Base-by-base conservation (phyloP, 306 rosid genomes). In the Prunus mira region DNA sequence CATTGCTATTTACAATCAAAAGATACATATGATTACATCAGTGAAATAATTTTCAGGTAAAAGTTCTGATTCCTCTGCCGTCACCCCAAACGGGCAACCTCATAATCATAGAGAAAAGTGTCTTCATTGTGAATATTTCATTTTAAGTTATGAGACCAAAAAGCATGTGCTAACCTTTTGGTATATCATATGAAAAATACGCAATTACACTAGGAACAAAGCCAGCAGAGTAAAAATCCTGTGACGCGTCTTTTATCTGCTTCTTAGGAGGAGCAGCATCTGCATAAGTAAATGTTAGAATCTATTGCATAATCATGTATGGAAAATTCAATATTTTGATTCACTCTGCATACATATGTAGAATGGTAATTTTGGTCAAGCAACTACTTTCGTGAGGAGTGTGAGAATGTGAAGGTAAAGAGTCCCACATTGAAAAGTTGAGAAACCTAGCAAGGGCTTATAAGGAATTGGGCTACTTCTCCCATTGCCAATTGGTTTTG, bases 171-270 rank as follows among this genome's bases (percentile, higher is more conserved):
- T 24, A 24, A 24, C 25, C 25, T 24, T 24, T 24, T 24, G 25
- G 25, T 24, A 24, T 24, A 24, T 24, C 25, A 24, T 24, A 24
- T 24, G 25, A 24, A 24, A 24, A 24, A 24, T 24, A 24, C 25
- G 25, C 25, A 24, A 24, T 24, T 24, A 24, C 25, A 24, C 25
- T 24, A 24, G 99, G 99, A 75, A 87, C 83, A 85, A 92, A 95
- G 38, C 96, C 97, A 74, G 90, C 90, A 62, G 79, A 66, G 80
- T 84, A 88, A 55, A 92, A 95, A 78, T 95, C 97, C 68, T 82
- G 96, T 6, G 96, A 76, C 83, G 74, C 1, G 25, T 24, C 25
- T 24, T 24, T 24, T 24, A 24, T 24, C 25, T 24, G 25, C 25
- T 24, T 24, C 25, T 24, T 24, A 24, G 25, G 25, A 24, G 25